Evolutionary conservation across 2,329 filamentous ascomycete species (phyloP).

Genomic region (Fusarium drepaniforme): DNA sequence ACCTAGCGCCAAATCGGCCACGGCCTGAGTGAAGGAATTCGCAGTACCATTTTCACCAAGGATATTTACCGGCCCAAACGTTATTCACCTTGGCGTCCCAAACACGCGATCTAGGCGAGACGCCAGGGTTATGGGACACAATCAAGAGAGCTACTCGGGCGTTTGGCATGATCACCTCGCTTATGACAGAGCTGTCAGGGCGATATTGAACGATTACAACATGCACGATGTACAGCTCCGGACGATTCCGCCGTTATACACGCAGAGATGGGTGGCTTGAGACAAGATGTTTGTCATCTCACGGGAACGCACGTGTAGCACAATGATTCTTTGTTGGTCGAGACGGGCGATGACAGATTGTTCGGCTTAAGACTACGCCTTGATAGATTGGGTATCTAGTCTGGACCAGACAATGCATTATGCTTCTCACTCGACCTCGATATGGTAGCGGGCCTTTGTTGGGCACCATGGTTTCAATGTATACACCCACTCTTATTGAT

Average conservation of each 20-base stretch:
- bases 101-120: background rate
- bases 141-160: background rate
- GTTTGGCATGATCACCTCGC: constrained; percentile 3
- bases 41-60: background rate
- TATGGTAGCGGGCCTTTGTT: background rate
- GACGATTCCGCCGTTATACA: constrained; percentile 32
- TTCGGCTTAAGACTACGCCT: background rate
- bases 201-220: constrained; percentile 33
- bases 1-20: constrained; percentile 19
- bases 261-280: constrained; percentile 28
- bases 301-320: constrained; percentile 30
- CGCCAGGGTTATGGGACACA: background rate
- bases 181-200: constrained; percentile 33
- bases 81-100: background rate
- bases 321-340: constrained; percentile 10
- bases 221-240: constrained; percentile 28
- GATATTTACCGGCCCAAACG: background rate
- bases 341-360: background rate
- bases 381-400: background rate
- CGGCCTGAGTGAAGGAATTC: background rate
- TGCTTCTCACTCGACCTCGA: background rate
- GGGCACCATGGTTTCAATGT: background rate
- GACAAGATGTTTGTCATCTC: constrained; percentile 40
- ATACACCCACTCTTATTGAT: background rate
- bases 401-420: background rate